These are phyloP conservation scores for Spergularia bocconei DNA, from an alignment of 148 eudicot species.

Conservation along the genomic window DNA sequence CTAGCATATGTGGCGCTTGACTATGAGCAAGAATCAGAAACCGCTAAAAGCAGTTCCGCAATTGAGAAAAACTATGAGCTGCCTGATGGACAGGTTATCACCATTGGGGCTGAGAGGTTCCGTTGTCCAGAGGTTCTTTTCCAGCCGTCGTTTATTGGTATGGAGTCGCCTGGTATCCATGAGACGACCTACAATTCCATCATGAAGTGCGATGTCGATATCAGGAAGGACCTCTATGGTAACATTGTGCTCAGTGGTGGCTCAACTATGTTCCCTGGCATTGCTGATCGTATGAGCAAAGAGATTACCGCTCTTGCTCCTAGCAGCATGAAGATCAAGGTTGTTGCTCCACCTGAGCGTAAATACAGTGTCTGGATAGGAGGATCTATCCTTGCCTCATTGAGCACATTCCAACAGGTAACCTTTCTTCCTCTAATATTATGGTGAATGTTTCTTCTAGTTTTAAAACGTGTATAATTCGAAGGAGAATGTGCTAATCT, in stretches of 20 bases:
- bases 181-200: slow-evolving; percentile 35
- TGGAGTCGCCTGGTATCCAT: slow-evolving; percentile 30
- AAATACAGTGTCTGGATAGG: slow-evolving; percentile 39
- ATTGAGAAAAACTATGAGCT: slow-evolving; percentile 34
- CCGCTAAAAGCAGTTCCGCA: slow-evolving; percentile 32
- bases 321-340: slow-evolving; percentile 36
- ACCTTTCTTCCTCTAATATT: neutral
- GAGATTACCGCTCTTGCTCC: slow-evolving; percentile 38
- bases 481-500: neutral
- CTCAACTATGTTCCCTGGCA: slow-evolving; percentile 38
- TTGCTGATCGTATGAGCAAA: slow-evolving; percentile 38
- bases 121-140: slow-evolving; percentile 37
- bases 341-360: slow-evolving; percentile 37
- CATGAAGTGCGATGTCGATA: slow-evolving; percentile 34
- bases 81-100: slow-evolving; percentile 35
- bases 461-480: neutral
- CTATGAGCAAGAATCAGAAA: slow-evolving; percentile 32
- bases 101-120: slow-evolving; percentile 34
- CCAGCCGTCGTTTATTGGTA: slow-evolving; percentile 30
- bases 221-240: slow-evolving; percentile 31
- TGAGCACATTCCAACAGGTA: slow-evolving; percentile 40
- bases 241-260: slow-evolving; percentile 40
- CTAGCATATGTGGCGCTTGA: slow-evolving; percentile 35
- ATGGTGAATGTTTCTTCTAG: neutral
- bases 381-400: slow-evolving; percentile 37